These are phyloP conservation scores for Gardenia jasminoides DNA, from an alignment of 257 asterid genomes.

Conservation along the genomic window DNA sequence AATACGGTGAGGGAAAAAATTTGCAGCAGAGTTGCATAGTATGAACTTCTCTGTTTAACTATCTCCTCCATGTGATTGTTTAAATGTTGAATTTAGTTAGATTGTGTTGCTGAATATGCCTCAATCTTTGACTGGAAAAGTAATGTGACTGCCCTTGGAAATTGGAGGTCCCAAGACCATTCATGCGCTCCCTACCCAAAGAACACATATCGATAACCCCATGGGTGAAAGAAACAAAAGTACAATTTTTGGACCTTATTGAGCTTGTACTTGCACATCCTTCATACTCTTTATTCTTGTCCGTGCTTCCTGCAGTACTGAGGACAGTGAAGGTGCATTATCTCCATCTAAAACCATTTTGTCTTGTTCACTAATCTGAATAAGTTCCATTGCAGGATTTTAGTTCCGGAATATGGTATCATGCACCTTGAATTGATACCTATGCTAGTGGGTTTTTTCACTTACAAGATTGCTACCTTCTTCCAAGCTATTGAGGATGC, in stretches of 20 bases:
- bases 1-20: background rate
- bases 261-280: background rate
- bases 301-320: background rate
- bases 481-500: conserved; percentile 68
- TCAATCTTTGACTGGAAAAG: background rate
- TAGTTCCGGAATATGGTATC: conserved; percentile 80
- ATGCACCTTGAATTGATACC: conserved; percentile 82
- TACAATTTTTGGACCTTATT: background rate
- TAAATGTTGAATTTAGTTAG: background rate
- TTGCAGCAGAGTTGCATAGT: background rate
- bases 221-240: background rate
- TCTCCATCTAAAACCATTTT: background rate
- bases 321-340: no score
- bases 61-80: background rate
- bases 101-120: background rate
- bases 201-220: background rate
- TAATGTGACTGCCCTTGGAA: background rate
- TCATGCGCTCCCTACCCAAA: background rate
- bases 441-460: conserved; percentile 88
- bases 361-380: background rate
- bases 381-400: conserved; percentile 46
- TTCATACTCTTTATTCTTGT: background rate
- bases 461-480: conserved; percentile 89
- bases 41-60: background rate
- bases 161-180: background rate